These are phyloP conservation scores for Ogataea polymorpha DNA, from an alignment of 805 yeast genomes.

Conservation along the genomic window DNA sequence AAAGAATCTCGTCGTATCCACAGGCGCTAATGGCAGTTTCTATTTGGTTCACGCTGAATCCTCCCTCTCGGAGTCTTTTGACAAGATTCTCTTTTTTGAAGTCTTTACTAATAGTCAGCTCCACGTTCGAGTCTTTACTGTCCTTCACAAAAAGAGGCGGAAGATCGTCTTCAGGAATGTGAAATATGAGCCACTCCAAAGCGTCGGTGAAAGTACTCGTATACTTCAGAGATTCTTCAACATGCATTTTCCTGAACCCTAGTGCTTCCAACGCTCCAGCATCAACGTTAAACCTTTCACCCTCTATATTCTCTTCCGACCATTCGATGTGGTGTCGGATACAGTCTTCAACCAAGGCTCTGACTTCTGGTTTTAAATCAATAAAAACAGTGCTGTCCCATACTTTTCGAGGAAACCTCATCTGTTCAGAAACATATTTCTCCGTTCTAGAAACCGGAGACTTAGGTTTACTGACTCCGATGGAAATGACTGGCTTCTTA, in stretches of 20 bases:
- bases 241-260: conserved; percentile 71
- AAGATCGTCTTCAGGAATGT: conserved; percentile 91
- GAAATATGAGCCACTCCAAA: conserved; percentile 76
- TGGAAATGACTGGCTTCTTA: conserved; percentile 44
- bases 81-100: conserved; percentile 55
- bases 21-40: conserved; percentile 42
- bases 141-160: conserved; percentile 63
- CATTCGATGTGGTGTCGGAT: conserved; percentile 58
- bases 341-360: conserved; percentile 60
- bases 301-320: conserved; percentile 33
- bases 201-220: conserved; percentile 48
- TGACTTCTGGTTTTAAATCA: conserved; percentile 60
- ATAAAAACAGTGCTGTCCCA: conserved; percentile 73
- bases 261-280: conserved; percentile 32
- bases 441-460: conserved; percentile 2
- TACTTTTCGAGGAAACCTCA: conserved; percentile 47
- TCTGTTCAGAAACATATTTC: conserved; percentile 10
- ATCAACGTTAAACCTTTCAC: conserved; percentile 10
- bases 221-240: conserved; percentile 67
- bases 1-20: conserved; percentile 43
- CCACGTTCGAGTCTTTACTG: conserved; percentile 54
- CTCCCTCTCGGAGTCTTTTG: conserved; percentile 59
- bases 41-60: conserved; percentile 66
- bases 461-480: conserved; percentile 20
- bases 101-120: conserved; percentile 52